Percentiles rank a stretch among this genome's conserved stretches.
Evolutionary conservation across 163 green algal genomes (phyloP).

Genomic region (Coccomyxa subellipsoidea): DNA sequence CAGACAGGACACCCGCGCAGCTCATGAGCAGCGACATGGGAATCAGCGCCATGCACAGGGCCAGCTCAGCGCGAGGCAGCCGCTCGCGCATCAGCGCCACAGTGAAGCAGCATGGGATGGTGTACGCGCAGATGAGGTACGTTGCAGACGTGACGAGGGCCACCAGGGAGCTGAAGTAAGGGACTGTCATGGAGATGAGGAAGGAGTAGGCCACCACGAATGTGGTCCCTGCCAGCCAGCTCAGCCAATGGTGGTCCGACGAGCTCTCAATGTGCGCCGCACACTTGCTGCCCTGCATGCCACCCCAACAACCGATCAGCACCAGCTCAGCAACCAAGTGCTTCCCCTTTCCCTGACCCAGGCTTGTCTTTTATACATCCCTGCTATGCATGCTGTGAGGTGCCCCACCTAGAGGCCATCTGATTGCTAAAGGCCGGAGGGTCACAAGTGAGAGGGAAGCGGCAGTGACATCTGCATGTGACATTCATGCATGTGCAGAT

Average conservation of each 20-base stretch:
- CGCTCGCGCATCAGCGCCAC: constrained; percentile 35
- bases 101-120: constrained; percentile 48
- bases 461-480: too few species aligned
- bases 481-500: too few species aligned
- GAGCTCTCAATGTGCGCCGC: neutral
- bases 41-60: constrained; percentile 36
- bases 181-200: constrained; percentile 31
- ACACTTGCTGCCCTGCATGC: neutral
- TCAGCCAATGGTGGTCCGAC: constrained; percentile 12
- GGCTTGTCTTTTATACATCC: too few species aligned
- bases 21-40: constrained; percentile 35
- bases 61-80: constrained; percentile 19
- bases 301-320: neutral
- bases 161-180: constrained; percentile 52
- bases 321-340: neutral
- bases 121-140: constrained; percentile 52
- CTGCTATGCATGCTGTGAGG: too few species aligned
- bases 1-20: constrained; percentile 31
- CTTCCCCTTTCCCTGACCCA: too few species aligned
- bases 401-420: too few species aligned
- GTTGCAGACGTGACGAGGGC: constrained; percentile 47
- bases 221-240: constrained; percentile 39
- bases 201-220: constrained; percentile 23
- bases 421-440: too few species aligned
- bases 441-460: too few species aligned